A percentile compares a stretch with the other conserved stretches of the same genome.
phyloP scores from a whole-genome alignment of 1,284 basidiomycete genomes.

The Megacollybia platyphylla region DNA sequence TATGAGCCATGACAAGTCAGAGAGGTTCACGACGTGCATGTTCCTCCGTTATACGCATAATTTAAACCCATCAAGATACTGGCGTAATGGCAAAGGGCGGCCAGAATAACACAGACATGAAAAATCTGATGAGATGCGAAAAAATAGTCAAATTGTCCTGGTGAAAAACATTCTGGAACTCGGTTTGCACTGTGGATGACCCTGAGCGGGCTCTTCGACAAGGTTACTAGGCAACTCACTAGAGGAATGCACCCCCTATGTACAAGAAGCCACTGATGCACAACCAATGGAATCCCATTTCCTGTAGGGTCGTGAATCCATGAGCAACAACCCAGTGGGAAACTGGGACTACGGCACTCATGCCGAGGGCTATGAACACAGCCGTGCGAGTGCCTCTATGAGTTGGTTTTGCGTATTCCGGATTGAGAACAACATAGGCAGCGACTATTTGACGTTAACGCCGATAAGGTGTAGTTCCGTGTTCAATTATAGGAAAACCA shows the following conservation, averaged over 20 bases:
- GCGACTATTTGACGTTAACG: constrained; percentile 28
- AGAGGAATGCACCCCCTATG: constrained; percentile 67
- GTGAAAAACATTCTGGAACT: constrained; percentile 68
- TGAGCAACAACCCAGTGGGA: constrained; percentile 51
- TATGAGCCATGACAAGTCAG: not conserved
- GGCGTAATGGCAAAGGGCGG: constrained; percentile 65
- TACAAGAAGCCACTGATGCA: constrained; percentile 59
- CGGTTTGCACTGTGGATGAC: constrained; percentile 54
- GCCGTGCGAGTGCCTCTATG: constrained; percentile 70
- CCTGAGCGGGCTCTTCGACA: constrained; percentile 5
- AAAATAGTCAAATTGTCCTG: constrained; percentile 74
- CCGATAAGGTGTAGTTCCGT: not conserved
- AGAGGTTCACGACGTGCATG: constrained; percentile 2
- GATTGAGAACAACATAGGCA: constrained; percentile 69
- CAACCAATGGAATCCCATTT: constrained; percentile 62
- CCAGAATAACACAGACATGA: constrained; percentile 71
- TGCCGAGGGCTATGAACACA: constrained; percentile 73
- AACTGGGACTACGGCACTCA: constrained; percentile 63
- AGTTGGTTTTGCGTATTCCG: constrained; percentile 64
- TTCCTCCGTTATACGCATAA: constrained; percentile 31
- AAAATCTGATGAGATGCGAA: constrained; percentile 82
- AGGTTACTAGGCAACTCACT: constrained; percentile 44
- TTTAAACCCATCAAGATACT: constrained; percentile 43
- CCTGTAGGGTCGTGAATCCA: constrained; percentile 39
- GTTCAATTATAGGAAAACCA: not conserved